Conservation (phyloP, 352 stramenopile species). For the Thraustochytrium striatum region DNA sequence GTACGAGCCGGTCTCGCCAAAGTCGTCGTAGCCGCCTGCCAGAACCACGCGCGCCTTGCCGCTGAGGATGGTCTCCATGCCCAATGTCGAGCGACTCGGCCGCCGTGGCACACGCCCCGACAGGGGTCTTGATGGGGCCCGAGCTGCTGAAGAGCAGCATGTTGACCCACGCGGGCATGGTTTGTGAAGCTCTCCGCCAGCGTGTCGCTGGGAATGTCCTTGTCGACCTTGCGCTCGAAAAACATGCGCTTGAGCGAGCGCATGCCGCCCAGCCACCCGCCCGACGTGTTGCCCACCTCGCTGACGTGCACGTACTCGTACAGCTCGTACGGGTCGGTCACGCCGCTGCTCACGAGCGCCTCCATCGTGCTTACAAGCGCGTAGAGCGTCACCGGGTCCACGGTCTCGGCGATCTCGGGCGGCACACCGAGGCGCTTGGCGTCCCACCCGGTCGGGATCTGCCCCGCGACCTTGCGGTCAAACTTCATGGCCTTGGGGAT, state of each 20-base stretch:
- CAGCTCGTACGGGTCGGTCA: constrained; percentile 81
- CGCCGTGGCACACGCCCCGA: constrained; percentile 74
- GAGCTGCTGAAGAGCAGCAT: constrained; percentile 77
- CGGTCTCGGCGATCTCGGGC: constrained; percentile 69
- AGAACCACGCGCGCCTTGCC: constrained; percentile 75
- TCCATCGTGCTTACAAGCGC: constrained; percentile 70
- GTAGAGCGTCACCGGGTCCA: constrained; percentile 74
- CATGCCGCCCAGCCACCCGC: constrained; percentile 74
- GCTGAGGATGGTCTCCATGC: constrained; percentile 76
- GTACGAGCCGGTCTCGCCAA: constrained; percentile 72
- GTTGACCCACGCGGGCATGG: constrained; percentile 77
- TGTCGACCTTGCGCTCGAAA: constrained; percentile 65
- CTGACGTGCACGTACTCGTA: constrained; percentile 83
- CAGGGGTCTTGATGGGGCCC: constrained; percentile 76
- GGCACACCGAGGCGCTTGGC: constrained; percentile 70
- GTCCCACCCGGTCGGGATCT: constrained; percentile 79
- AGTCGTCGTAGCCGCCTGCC: constrained; percentile 76
- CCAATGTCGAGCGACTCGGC: constrained; percentile 78
- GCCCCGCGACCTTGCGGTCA: constrained; percentile 73
- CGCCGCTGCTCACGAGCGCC: constrained; percentile 67
- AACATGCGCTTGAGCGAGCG: constrained; percentile 71
- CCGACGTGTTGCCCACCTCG: constrained; percentile 74
- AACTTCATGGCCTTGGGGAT: constrained; percentile 72
- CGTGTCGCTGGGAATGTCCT: constrained; percentile 68
- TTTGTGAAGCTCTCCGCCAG: constrained; percentile 81